Conservation (phyloP, 2,329 filamentous ascomycete genomes). For the Trichoderma lentiforme region DNA sequence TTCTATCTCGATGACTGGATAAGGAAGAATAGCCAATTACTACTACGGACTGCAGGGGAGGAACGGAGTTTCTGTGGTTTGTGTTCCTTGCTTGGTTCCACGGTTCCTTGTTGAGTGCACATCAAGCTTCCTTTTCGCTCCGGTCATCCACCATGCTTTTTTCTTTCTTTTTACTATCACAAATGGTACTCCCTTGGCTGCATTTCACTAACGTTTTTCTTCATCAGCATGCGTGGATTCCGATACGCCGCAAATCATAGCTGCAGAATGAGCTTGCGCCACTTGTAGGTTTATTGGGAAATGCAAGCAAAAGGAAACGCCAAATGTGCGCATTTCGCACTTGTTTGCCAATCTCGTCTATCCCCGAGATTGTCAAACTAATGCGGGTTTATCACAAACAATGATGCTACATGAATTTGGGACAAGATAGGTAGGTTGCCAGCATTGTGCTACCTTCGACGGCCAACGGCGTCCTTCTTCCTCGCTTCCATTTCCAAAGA, state of each 20-base stretch:
- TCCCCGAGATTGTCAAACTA: not conserved
- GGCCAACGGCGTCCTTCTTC: not conserved
- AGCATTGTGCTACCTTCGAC: not conserved
- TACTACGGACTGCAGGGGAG: not conserved
- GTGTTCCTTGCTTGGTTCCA: not conserved
- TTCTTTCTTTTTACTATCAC: not conserved
- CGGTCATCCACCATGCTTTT: not conserved
- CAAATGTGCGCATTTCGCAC: not conserved
- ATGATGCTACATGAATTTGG: not conserved
- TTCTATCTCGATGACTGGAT: not conserved
- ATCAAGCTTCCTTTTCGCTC: not conserved
- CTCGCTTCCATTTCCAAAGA: not conserved
- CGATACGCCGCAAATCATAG: too few species aligned
- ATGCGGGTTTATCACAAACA: constrained; percentile 10
- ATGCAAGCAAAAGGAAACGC: not conserved
- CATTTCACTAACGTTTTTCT: not conserved
- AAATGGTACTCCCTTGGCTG: not conserved
- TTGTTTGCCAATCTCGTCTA: constrained; percentile 1
- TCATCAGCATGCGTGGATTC: not conserved
- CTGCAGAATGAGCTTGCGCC: too few species aligned
- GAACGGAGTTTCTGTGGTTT: not conserved
- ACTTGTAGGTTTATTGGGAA: not conserved
- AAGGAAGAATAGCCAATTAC: not conserved
- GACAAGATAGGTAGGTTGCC: not conserved
- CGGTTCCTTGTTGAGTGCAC: not conserved